Conservation (phyloP, 495 filamentous ascomycete species). For the Hyaloscypha bicolor region DNA sequence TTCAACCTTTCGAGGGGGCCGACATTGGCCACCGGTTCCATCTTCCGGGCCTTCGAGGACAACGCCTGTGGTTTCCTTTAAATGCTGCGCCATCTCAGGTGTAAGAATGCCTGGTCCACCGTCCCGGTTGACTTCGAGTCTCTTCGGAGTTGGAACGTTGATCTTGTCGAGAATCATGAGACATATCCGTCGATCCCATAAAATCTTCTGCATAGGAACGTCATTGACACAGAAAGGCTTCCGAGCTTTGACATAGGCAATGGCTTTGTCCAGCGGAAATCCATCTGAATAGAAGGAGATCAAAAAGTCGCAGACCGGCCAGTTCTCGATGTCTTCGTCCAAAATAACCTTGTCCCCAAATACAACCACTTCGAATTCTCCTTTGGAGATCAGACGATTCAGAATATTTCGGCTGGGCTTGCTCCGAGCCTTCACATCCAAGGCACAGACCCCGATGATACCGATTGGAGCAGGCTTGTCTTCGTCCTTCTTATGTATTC, state of each 20-base stretch:
- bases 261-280: conserved; percentile 95
- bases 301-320: conserved; percentile 85
- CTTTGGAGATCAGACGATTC: conserved; percentile 83
- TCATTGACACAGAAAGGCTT: conserved; percentile 98
- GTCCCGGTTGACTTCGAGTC: conserved; percentile 93
- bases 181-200: conserved; percentile 94
- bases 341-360: conserved; percentile 99
- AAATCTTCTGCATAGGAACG: conserved; percentile 93
- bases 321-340: conserved; percentile 82
- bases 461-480: conserved; percentile 55
- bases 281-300: conserved; percentile 98
- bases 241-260: conserved; percentile 86
- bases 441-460: conserved; percentile 87
- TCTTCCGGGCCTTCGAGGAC: conserved; percentile 74
- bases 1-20: conserved; percentile 70
- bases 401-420: conserved; percentile 95
- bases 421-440: conserved; percentile 94
- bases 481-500: conserved; percentile 48
- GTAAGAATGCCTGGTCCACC: conserved; percentile 82
- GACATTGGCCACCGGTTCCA: conserved; percentile 59
- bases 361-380: conserved; percentile 93
- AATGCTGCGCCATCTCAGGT: conserved; percentile 72
- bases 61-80: conserved; percentile 79
- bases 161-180: conserved; percentile 85
- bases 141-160: conserved; percentile 81